Percentiles rank a stretch among this genome's conserved stretches.
Evolutionary conservation across 2,329 filamentous ascomycete genomes (phyloP).

Genomic region (Ceratocystiopsis brevicomis): DNA sequence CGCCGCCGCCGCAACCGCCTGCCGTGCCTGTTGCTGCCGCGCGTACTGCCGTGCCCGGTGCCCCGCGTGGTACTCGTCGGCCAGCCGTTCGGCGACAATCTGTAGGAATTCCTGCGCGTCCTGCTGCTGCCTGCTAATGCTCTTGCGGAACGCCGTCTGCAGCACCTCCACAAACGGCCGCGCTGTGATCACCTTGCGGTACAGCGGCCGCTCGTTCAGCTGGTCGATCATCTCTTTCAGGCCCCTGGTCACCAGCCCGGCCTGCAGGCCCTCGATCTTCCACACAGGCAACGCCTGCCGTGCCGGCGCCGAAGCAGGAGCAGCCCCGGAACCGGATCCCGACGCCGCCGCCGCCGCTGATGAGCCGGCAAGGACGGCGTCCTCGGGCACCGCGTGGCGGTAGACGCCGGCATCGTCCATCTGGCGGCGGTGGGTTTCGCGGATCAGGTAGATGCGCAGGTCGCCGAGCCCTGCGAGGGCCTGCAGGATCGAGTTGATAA

Average conservation of each 20-base stretch:
- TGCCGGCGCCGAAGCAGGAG: too few relatives aligned
- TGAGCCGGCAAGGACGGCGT: slow-evolving; percentile 1
- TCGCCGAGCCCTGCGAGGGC: slow-evolving; percentile 80
- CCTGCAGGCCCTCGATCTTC: slow-evolving; percentile 52
- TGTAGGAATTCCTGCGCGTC: slow-evolving; percentile 96
- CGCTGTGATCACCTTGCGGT: slow-evolving; percentile 83
- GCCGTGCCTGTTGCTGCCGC: not conserved
- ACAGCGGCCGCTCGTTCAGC: slow-evolving; percentile 82
- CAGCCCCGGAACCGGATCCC: too few relatives aligned
- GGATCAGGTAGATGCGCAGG: slow-evolving; percentile 76
- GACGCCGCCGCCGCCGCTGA: too few relatives aligned
- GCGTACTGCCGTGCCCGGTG: slow-evolving; percentile 42
- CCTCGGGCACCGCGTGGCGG: slow-evolving; percentile 34
- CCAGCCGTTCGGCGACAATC: slow-evolving; percentile 75
- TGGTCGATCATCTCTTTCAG: slow-evolving; percentile 84
- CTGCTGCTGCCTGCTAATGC: slow-evolving; percentile 87
- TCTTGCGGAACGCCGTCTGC: slow-evolving; percentile 71
- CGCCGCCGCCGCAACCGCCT: not conserved
- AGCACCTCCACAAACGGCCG: slow-evolving; percentile 66
- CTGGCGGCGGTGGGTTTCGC: slow-evolving; percentile 68
- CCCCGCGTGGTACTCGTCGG: slow-evolving; percentile 85
- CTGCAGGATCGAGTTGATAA: slow-evolving; percentile 93
- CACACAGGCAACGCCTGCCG: slow-evolving; percentile 24
- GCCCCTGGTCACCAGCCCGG: slow-evolving; percentile 65
- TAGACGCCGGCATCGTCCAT: slow-evolving; percentile 68